phyloP scores from a whole-genome alignment of 345 rosid genomes.

The Triadica sebifera region DNA sequence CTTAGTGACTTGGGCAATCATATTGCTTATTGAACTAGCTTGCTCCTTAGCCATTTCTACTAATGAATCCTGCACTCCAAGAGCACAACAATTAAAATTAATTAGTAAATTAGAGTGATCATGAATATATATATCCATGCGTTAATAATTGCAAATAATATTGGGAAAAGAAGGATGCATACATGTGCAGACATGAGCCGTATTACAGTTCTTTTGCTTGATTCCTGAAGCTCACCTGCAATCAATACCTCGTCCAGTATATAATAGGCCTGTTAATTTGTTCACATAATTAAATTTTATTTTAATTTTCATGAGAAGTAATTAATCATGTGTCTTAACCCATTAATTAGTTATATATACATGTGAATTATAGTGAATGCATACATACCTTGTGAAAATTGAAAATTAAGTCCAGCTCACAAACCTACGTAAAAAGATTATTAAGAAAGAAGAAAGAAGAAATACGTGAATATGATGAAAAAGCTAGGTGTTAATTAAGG shows the following conservation, averaged over 20 bases:
- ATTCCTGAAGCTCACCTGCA: conserved; percentile 33
- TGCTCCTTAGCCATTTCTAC: conserved; percentile 90
- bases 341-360: no score
- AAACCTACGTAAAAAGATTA: conserved; percentile 13
- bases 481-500: no score
- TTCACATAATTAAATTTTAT: neutral
- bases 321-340: no score
- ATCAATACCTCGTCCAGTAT: conserved; percentile 31
- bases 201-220: conserved; percentile 28
- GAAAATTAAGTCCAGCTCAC: conserved; percentile 30
- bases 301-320: neutral
- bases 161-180: neutral
- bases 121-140: no score
- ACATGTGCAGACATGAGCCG: conserved; percentile 25
- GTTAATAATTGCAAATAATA: no score
- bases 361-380: no score
- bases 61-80: conserved; percentile 58
- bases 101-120: no score
- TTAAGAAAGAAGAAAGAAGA: neutral
- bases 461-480: neutral
- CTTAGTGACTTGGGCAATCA: conserved; percentile 83
- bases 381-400: conserved; percentile 28
- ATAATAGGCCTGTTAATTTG: conserved; percentile 25
- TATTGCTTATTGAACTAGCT: conserved; percentile 66
- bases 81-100: no score